Conservation (phyloP, 495 filamentous ascomycete species). For the Penicillium desertorum region DNA sequence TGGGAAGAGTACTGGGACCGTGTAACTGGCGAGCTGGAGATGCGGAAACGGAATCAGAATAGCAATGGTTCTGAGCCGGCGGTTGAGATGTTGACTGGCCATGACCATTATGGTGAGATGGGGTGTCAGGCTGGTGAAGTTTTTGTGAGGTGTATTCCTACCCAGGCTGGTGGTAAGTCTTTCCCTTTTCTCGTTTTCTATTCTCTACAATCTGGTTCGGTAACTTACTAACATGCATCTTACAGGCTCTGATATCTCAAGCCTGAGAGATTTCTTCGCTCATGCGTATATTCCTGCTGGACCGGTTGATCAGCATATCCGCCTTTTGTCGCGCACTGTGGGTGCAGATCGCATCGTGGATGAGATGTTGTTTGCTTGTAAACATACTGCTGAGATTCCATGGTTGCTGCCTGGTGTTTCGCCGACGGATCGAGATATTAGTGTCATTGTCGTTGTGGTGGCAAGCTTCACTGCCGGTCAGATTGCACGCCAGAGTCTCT, state of each 20-base stretch:
- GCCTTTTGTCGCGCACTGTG: slow-evolving; percentile 68
- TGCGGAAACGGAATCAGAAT: not conserved
- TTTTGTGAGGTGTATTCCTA: slow-evolving; percentile 33
- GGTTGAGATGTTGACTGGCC: slow-evolving; percentile 14
- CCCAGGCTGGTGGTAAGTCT: slow-evolving; percentile 45
- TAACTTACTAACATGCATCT: not conserved
- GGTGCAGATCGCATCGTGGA: slow-evolving; percentile 59
- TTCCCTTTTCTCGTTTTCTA: not conserved
- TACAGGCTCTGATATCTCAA: slow-evolving; percentile 24
- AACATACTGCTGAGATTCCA: slow-evolving; percentile 67
- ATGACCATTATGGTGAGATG: slow-evolving; percentile 14
- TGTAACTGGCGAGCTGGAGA: slow-evolving; percentile 18
- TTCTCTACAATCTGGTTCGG: not conserved
- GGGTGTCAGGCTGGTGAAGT: slow-evolving; percentile 10
- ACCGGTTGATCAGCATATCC: slow-evolving; percentile 61
- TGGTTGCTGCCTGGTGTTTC: slow-evolving; percentile 78
- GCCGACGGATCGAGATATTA: slow-evolving; percentile 63
- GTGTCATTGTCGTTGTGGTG: slow-evolving; percentile 67
- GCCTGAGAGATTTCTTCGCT: slow-evolving; percentile 63
- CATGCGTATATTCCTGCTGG: slow-evolving; percentile 70
- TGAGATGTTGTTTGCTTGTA: slow-evolving; percentile 59
- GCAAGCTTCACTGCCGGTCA: slow-evolving; percentile 71
- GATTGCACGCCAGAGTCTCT: slow-evolving; percentile 73
- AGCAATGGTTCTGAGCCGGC: slow-evolving; percentile 8
- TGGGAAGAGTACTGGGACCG: slow-evolving; percentile 56